Conservation (phyloP, 495 filamentous ascomycete species). For the Lasiosphaeria miniovina region DNA sequence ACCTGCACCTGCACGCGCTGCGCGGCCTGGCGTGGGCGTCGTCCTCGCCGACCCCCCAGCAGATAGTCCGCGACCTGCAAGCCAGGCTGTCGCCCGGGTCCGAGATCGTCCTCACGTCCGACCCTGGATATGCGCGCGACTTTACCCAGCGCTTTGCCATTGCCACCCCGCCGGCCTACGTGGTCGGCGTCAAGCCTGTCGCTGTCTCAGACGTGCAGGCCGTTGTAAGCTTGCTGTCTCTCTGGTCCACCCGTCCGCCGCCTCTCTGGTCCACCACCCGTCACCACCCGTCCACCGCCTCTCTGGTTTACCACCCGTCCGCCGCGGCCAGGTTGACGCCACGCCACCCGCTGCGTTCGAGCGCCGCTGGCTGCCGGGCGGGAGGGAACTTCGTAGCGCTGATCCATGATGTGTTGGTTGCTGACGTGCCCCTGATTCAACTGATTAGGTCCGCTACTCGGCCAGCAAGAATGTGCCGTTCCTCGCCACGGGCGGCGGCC, state of each 20-base stretch:
- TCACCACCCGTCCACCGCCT: no score
- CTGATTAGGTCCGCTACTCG: constrained; percentile 10
- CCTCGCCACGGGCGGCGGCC: constrained; percentile 18
- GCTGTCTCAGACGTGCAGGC: constrained; percentile 27
- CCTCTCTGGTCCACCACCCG: no score
- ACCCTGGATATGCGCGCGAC: background rate
- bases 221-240: constrained; percentile 17
- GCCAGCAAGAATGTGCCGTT: constrained; percentile 12
- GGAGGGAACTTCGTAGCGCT: no score
- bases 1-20: background rate
- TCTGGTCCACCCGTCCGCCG: background rate
- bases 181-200: constrained; percentile 28
- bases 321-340: no score
- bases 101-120: background rate
- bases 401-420: no score
- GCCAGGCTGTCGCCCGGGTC: background rate
- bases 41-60: background rate
- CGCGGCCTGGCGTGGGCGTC: no score
- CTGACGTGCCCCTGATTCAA: background rate
- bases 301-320: no score
- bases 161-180: constrained; percentile 21
- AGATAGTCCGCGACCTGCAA: background rate
- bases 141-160: background rate
- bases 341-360: no score
- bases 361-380: no score